Percentiles rank a stretch among this genome's conserved stretches.
phyloP scores from a whole-genome alignment of 1,284 basidiomycete species.

The Heliocybe sulcata region DNA sequence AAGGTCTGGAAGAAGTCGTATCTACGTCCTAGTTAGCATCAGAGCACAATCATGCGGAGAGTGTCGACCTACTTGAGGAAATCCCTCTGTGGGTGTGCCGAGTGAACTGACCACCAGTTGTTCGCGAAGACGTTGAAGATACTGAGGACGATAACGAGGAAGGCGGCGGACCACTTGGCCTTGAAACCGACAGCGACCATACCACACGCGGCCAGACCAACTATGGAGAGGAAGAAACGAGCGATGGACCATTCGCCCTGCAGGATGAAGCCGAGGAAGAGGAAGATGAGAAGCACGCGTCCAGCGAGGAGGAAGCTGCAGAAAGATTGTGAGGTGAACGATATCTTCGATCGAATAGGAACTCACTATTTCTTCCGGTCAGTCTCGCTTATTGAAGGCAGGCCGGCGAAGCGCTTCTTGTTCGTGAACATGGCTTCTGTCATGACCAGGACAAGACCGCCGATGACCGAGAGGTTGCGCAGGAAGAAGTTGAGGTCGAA shows the following conservation, averaged over 20 bases:
- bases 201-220: slow-evolving; percentile 87
- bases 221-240: slow-evolving; percentile 80
- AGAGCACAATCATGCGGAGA: slow-evolving; percentile 7
- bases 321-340: slow-evolving; percentile 1
- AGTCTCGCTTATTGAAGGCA: slow-evolving; percentile 88
- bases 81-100: slow-evolving; percentile 90
- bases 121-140: slow-evolving; percentile 98
- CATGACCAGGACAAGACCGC: slow-evolving; percentile 85
- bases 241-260: slow-evolving; percentile 88
- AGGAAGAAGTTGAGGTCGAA: slow-evolving; percentile 99
- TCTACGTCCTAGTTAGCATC: slow-evolving; percentile 26
- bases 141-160: slow-evolving; percentile 89
- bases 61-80: slow-evolving; percentile 77
- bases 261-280: slow-evolving; percentile 97
- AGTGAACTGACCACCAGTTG: slow-evolving; percentile 98
- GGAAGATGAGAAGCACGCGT: slow-evolving; percentile 96
- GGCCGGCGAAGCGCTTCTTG: slow-evolving; percentile 87
- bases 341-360: slow-evolving; percentile 5
- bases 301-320: slow-evolving; percentile 92
- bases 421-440: slow-evolving; percentile 88
- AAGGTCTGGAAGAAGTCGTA: slow-evolving; percentile 95
- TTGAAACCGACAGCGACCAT: slow-evolving; percentile 99
- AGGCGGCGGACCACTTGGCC: slow-evolving; percentile 97
- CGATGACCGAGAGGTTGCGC: slow-evolving; percentile 36
- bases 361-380: slow-evolving; percentile 97